Base-by-base conservation (phyloP, 768 basidiomycete genomes). In the Lactifluus pinguis region DNA sequence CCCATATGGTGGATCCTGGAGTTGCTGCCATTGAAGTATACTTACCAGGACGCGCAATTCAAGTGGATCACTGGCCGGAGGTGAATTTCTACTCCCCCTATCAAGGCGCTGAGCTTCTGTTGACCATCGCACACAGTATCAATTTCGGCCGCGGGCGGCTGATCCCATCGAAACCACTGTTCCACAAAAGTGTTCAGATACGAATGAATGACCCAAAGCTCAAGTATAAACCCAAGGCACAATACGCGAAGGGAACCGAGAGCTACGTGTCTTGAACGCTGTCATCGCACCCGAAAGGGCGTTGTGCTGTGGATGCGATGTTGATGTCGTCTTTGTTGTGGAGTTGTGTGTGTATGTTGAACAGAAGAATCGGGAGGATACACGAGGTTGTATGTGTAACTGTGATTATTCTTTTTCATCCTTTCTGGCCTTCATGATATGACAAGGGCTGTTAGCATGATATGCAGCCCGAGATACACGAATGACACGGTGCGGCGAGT, bases 1-100 rank as follows among this genome's bases (percentile, higher is more conserved):
- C 71, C 69, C 19, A 5, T 75, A 1, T 92, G 89, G 89, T 86
- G 85, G 87, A 38, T 87, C n/a, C 71, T 89, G 39, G 89, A 92
- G 71, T 72, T 88, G 30, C 32, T 89, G 0, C 87, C 85, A 15
- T 67, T 78, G 56, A 69, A 67, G 42, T 80, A 77, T 65, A 69
- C 74, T 19, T 85, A 78, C 77, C 87, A 89, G 17, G 5, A 10
- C 60, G 64, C 61, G 0, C 53, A 77, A 1, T 80, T 82, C 2
- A 68, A 65, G 15, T 88, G 85, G 86, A 79, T 82, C 62, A 73
- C 62, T 8, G 72, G 72, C 48, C 81, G 77, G 71, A 75, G 76
- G 88, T 89, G 64, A 58, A 85, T 73, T 30, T 21, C 13, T 29
- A 17, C 25, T 51, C 9, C 9, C 13, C 25, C 25, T n/a, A 21